Evolutionary conservation across 768 basidiomycete species (phyloP).

Genomic region (Sarcodon aspratus): DNA sequence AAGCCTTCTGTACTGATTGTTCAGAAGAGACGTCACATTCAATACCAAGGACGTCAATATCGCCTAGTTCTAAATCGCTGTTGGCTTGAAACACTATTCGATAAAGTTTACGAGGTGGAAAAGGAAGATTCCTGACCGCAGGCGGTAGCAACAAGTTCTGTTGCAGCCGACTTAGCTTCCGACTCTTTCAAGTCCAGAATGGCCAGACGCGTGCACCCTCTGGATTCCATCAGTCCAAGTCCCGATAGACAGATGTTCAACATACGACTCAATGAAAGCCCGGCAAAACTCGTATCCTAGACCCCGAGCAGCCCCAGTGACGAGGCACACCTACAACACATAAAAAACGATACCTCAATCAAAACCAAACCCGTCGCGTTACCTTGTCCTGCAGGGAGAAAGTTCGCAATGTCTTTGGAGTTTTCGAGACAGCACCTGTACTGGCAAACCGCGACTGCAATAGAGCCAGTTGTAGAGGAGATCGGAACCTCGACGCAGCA

Average conservation of each 20-base stretch:
- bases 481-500: no score
- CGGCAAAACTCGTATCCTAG: constrained; percentile 86
- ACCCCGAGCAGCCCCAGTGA: constrained; percentile 90
- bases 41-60: constrained; percentile 60
- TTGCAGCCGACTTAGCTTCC: constrained; percentile 57
- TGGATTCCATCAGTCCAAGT: constrained; percentile 16
- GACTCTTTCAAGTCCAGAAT: constrained; percentile 71
- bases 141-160: constrained; percentile 48
- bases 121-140: constrained; percentile 27
- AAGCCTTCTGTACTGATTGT: constrained; percentile 63
- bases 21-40: constrained; percentile 88
- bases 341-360: background rate
- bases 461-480: no score
- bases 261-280: constrained; percentile 80
- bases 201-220: constrained; percentile 72
- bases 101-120: constrained; percentile 3
- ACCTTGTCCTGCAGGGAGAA: constrained; percentile 80
- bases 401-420: constrained; percentile 43
- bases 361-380: constrained; percentile 1
- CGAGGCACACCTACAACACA: constrained; percentile 60
- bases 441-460: no score
- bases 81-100: constrained; percentile 31
- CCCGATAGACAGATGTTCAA: background rate
- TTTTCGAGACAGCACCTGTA: no score
- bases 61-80: constrained; percentile 40